Evolutionary conservation across 805 yeast species (phyloP), one percentile per base, ranked within the genome.

Genomic region (Lipomyces kockii): DNA sequence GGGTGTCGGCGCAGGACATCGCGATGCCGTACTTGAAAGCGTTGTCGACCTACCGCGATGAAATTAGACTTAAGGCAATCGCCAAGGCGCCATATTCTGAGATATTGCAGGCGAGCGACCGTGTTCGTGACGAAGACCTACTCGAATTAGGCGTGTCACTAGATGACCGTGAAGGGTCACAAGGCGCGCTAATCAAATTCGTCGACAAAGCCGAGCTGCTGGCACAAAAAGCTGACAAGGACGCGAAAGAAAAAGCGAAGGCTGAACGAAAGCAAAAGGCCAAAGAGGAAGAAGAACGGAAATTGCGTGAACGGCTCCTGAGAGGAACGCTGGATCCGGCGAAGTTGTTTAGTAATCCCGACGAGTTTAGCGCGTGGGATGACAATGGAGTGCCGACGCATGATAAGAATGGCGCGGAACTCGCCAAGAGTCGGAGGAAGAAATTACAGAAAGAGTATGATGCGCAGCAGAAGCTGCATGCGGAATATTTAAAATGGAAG

Each of bases 391-490:
- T 95, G 20, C 99, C 99, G 22, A 83, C 87, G 0, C 87, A 86
- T 75, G 91, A 88, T 71, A 83, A 81, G 43, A 86, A 85, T 9
- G 98, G 98, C 12, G 91, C 87, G 72, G 95, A 90, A 71, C 84
- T 95, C 5, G 84, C 95, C 53, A 95, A 95, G 81, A 90, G 97
- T 77, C 86, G 89, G 80, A 82, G 82, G 68, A 95, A 95, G 85
- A 94, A 94, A 80, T 81, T 95, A 72, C 78, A 81, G 69, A 95
- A 95, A 80, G 89, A 84, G 75, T 87, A 86, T 78, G 91, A 88
- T 63, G 88, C 84, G 59, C 99, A 95, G 78, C 87, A 87, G 76
- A 92, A 92, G 82, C 83, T 93, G 49, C 86, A 92, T 77, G 87
- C 88, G 35, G 92, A 89, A 75, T 92, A 85, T 66, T 57, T 66